Evolutionary conservation across 2,329 filamentous ascomycete species (phyloP).

Genomic region (Emergomyces africanus): DNA sequence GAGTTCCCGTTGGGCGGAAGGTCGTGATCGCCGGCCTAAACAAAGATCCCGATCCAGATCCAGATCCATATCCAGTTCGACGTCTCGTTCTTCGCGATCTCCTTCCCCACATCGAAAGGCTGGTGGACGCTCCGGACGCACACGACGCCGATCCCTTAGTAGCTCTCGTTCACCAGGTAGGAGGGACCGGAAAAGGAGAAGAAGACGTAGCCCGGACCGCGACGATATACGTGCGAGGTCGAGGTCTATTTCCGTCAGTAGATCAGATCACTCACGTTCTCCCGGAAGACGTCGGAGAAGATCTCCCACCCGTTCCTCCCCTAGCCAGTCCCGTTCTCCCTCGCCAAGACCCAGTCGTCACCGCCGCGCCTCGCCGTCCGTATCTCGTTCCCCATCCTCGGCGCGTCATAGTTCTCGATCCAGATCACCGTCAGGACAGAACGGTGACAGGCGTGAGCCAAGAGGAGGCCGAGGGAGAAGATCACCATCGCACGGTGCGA

Average conservation of each 20-base stretch:
- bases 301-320: slow-evolving; percentile 28
- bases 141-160: slow-evolving; percentile 21
- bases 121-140: slow-evolving; percentile 15
- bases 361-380: slow-evolving; percentile 2
- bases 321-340: slow-evolving; percentile 25
- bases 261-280: slow-evolving; percentile 43
- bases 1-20: slow-evolving; percentile 18
- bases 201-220: slow-evolving; percentile 27
- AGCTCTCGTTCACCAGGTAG: slow-evolving; percentile 30
- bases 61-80: slow-evolving; percentile 20
- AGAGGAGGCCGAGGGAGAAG: slow-evolving; percentile 27
- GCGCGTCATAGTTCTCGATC: slow-evolving; percentile 27
- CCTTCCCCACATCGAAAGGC: slow-evolving; percentile 20
- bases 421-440: slow-evolving; percentile 23
- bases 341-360: slow-evolving; percentile 18
- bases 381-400: slow-evolving; percentile 26
- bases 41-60: slow-evolving; percentile 21
- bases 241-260: slow-evolving; percentile 36
- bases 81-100: slow-evolving; percentile 20
- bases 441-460: slow-evolving; percentile 17
- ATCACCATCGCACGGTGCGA: slow-evolving; percentile 32
- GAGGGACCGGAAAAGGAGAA: slow-evolving; percentile 23
- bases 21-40: slow-evolving; percentile 28
- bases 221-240: slow-evolving; percentile 32
- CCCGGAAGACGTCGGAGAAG: slow-evolving; percentile 36